Percentiles rank a stretch among this genome's conserved stretches.
Conservation (phyloP, 345 rosid genomes). For the Orychophragmus violaceus region DNA sequence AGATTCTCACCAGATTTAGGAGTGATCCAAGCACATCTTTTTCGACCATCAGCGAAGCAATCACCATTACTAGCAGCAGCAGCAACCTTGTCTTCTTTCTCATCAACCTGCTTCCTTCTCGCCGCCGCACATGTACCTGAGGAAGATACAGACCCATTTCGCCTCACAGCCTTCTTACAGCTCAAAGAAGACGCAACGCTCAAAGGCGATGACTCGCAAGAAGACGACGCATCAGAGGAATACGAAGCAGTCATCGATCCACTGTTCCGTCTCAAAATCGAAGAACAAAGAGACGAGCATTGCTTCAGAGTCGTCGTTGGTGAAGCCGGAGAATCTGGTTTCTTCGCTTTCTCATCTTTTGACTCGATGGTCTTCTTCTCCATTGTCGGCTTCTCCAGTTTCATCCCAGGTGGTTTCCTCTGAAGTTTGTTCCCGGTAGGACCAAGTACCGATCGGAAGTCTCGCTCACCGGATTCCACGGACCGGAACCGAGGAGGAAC, state of each 20-base stretch:
- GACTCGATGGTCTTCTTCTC: conserved; percentile 2
- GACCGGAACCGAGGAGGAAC: conserved; percentile 53
- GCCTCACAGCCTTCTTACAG: conserved; percentile 37
- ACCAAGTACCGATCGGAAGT: conserved; percentile 45
- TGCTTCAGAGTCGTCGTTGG: conserved; percentile 31
- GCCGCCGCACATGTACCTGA: background rate
- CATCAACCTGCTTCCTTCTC: conserved; percentile 43
- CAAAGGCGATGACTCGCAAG: conserved; percentile 54
- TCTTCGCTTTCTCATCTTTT: conserved; percentile 34
- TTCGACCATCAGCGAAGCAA: conserved; percentile 45
- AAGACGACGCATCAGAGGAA: conserved; percentile 76
- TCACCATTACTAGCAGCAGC: conserved; percentile 3
- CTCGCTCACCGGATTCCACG: conserved; percentile 38
- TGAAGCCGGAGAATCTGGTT: conserved; percentile 16
- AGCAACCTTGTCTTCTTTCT: conserved; percentile 28
- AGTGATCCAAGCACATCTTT: conserved; percentile 75
- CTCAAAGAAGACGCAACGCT: conserved; percentile 53
- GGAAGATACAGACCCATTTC: conserved; percentile 22
- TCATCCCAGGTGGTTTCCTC: conserved; percentile 35
- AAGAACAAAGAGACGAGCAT: conserved; percentile 32
- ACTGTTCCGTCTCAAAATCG: conserved; percentile 38
- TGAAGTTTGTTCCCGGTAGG: conserved; percentile 57
- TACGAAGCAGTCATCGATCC: conserved; percentile 56
- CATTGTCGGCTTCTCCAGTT: conserved; percentile 31
- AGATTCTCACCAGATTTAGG: conserved; percentile 56